Conservation (phyloP, 345 rosid genomes). For the Salix udensis region DNA sequence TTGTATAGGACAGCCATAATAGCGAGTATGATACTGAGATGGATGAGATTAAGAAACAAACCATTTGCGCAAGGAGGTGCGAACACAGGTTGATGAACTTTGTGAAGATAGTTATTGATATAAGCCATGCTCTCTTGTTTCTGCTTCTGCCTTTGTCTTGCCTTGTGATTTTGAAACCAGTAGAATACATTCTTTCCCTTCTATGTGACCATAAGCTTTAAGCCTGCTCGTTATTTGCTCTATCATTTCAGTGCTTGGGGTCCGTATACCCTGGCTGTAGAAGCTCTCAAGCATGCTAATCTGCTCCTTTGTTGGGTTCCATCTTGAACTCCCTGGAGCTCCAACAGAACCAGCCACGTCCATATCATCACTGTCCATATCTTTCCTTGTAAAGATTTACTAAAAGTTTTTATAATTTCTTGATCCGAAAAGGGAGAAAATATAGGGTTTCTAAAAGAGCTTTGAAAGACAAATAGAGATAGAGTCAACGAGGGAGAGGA, state of each 20-base stretch:
- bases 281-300: slow-evolving; percentile 62
- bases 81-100: slow-evolving; percentile 30
- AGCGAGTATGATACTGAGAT: not conserved
- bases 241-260: slow-evolving; percentile 88
- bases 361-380: slow-evolving; percentile 21
- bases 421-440: not conserved
- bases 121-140: slow-evolving; percentile 64
- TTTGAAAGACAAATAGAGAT: not conserved
- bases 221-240: slow-evolving; percentile 78
- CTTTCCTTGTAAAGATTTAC: not conserved
- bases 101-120: slow-evolving; percentile 43
- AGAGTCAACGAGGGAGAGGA: not conserved
- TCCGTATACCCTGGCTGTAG: slow-evolving; percentile 73
- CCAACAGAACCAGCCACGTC: slow-evolving; percentile 17
- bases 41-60: slow-evolving; percentile 2
- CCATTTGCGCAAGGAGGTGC: slow-evolving; percentile 54
- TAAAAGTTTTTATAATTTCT: slow-evolving; percentile 9
- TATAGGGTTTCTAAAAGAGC: slow-evolving; percentile 9
- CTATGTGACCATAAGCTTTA: slow-evolving; percentile 71
- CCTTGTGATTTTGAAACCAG: slow-evolving; percentile 98
- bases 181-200: slow-evolving; percentile 99
- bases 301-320: slow-evolving; percentile 95
- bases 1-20: not conserved
- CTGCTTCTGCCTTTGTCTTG: slow-evolving; percentile 88
- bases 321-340: slow-evolving; percentile 47